A percentile compares a stretch with the other conserved stretches of the same genome.
Evolutionary conservation across 352 stramenopile species (phyloP).

Genomic region (Pythium angustatum): DNA sequence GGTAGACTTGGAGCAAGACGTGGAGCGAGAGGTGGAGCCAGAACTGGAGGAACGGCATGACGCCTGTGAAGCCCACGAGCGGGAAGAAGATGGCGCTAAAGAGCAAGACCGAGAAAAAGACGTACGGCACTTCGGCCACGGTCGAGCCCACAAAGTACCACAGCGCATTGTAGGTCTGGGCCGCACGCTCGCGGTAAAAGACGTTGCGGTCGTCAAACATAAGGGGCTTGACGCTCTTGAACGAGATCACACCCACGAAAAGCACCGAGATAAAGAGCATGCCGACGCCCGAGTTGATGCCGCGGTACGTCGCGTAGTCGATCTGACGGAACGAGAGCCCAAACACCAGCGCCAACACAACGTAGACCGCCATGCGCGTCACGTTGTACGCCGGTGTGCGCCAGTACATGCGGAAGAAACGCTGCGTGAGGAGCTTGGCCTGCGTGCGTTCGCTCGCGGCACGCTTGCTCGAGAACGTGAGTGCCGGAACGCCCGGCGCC

Average conservation of each 20-base stretch:
- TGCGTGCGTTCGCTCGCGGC: constrained; percentile 33
- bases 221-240: constrained; percentile 66
- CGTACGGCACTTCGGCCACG: constrained; percentile 69
- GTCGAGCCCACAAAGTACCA: constrained; percentile 67
- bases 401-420: constrained; percentile 53
- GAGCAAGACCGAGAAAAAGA: constrained; percentile 32
- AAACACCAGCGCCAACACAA: constrained; percentile 63
- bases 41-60: constrained; percentile 49
- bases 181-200: constrained; percentile 74
- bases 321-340: constrained; percentile 51
- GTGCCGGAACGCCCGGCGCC: constrained; percentile 10
- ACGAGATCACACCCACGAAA: constrained; percentile 73
- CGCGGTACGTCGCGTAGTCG: constrained; percentile 47
- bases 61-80: constrained; percentile 42
- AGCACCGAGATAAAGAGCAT: constrained; percentile 84
- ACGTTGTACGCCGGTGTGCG: constrained; percentile 82
- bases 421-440: constrained; percentile 35
- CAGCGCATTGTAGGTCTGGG: constrained; percentile 64
- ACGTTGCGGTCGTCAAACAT: constrained; percentile 68
- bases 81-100: constrained; percentile 76
- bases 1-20: constrained; percentile 57
- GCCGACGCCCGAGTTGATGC: constrained; percentile 57
- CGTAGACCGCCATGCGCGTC: constrained; percentile 57
- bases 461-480: constrained; percentile 41
- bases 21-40: constrained; percentile 58